Percentiles rank a stretch among this genome's conserved stretches.
These are phyloP conservation scores for Piper betle DNA, from an alignment of 164 flowering plant genomes.

Conservation along the genomic window DNA sequence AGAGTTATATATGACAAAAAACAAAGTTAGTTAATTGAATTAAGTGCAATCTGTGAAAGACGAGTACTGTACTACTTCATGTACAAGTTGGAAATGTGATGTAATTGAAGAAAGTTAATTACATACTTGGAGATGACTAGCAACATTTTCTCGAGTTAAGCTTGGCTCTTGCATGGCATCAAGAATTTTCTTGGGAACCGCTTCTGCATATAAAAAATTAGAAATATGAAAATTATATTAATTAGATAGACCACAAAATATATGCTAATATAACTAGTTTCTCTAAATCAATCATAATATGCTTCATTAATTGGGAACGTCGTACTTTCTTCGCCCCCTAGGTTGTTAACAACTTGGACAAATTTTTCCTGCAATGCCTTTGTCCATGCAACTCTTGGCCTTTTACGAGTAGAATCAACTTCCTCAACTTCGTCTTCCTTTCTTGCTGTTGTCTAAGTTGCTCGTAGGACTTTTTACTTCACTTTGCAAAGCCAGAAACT, in stretches of 20 bases:
- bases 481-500: neutral
- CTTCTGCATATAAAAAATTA: slow-evolving; percentile 15
- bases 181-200: slow-evolving; percentile 27
- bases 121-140: slow-evolving; percentile 36
- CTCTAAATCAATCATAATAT: neutral
- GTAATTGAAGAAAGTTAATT: neutral
- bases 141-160: slow-evolving; percentile 24
- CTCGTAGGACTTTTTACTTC: slow-evolving; percentile 1
- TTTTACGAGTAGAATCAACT: slow-evolving; percentile 9
- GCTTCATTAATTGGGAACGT: neutral
- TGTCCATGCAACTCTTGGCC: slow-evolving; percentile 18
- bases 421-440: slow-evolving; percentile 8
- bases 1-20: neutral
- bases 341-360: slow-evolving; percentile 11
- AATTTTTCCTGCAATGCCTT: slow-evolving; percentile 17
- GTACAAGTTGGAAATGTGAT: no score
- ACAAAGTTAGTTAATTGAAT: neutral
- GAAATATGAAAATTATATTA: neutral
- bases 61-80: no score
- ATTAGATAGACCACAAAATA: no score
- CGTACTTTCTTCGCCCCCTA: slow-evolving; percentile 28
- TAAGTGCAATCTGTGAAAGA: no score
- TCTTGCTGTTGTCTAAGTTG: neutral
- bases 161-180: slow-evolving; percentile 19
- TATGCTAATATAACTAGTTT: neutral